These are phyloP conservation scores for Fusarium oligoseptatum DNA, from an alignment of 2,329 filamentous ascomycete genomes.

Conservation along the genomic window DNA sequence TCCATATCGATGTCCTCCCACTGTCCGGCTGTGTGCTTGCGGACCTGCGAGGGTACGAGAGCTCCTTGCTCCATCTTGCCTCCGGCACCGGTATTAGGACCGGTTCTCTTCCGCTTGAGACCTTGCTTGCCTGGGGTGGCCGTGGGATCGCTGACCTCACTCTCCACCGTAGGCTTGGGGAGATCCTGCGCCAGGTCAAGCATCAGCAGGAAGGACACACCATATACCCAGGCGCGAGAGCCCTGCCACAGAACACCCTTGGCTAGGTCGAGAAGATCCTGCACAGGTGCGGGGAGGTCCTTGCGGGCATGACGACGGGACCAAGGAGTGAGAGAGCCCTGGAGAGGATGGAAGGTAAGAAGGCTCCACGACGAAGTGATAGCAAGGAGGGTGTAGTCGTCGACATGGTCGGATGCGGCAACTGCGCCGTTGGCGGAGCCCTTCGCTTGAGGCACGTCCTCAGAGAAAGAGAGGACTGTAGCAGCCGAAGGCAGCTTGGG, in stretches of 20 bases:
- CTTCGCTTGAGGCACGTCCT: slow-evolving; percentile 56
- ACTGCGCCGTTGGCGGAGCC: slow-evolving; percentile 39
- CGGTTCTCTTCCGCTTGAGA: slow-evolving; percentile 68
- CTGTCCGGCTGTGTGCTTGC: slow-evolving; percentile 57
- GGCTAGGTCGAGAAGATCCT: slow-evolving; percentile 80
- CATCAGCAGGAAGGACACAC: slow-evolving; percentile 90
- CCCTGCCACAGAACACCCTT: slow-evolving; percentile 90
- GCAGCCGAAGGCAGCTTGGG: slow-evolving; percentile 76
- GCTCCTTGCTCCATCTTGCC: slow-evolving; percentile 63
- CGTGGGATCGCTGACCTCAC: slow-evolving; percentile 47
- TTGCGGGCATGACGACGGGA: slow-evolving; percentile 84
- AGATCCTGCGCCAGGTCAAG: slow-evolving; percentile 85
- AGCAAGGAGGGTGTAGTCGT: slow-evolving; percentile 66
- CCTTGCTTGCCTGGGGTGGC: slow-evolving; percentile 45
- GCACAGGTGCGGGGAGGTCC: slow-evolving; percentile 80
- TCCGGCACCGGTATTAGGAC: slow-evolving; percentile 64
- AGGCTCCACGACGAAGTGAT: slow-evolving; percentile 73
- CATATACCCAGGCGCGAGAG: slow-evolving; percentile 86
- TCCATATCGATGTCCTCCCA: slow-evolving; percentile 56
- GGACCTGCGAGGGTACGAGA: slow-evolving; percentile 60
- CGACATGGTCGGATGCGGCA: slow-evolving; percentile 45
- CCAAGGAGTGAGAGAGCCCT: slow-evolving; percentile 86
- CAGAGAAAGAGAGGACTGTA: slow-evolving; percentile 76
- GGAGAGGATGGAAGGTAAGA: slow-evolving; percentile 82
- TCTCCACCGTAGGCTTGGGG: slow-evolving; percentile 45